Evolutionary conservation across 2,329 filamentous ascomycete species (phyloP), one percentile per base, ranked within the genome.

Genomic region (Cladosporium cucumerinum): DNA sequence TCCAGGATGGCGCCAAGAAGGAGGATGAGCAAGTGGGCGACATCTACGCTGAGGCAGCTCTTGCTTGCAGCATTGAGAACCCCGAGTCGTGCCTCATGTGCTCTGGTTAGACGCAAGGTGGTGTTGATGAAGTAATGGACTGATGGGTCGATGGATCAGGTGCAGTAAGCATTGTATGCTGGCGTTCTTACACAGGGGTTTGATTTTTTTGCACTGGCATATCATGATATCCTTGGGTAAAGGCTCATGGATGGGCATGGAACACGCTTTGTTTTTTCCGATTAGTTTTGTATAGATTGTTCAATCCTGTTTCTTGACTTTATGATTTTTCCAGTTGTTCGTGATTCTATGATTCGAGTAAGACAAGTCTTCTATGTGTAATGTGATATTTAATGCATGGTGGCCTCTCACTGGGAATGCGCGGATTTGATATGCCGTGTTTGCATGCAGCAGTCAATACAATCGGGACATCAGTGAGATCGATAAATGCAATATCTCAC

Each of bases 41-140:
- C 76, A 99, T 99, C 72, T 99, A 97, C 79, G 94, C 94, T 0
- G 91, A 98, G 72, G 92, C 93, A 65, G 93, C 91, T 18, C 82
- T 99, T 76, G 87, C 89, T 73, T 99, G 95, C 84, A 97, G 93
- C 81, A 98, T 99, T 78, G 93, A 98, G 77, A 97, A 98, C 83
- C 92, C 90, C 72, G 95, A 99, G 78, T 85, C 89, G 57, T 99
- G 95, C 78, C 78, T 97, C 69, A 98, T 99, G 95, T 99, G 95
- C 88, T 96, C 92, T 80, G 94, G 93, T 82, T 98, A 58, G 61
- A 58, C 43, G 18, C 59, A 54, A 55, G 30, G 32, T 34, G 54
- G 5, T 28, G 34, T 57, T 55, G 49, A 62, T 36, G 60, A 62
- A 46, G 34, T 55, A 39, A 62, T 61, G 58, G 58, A 51, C 46